Base-by-base conservation (phyloP, 345 rosid species). In the Dimocarpus longan region DNA sequence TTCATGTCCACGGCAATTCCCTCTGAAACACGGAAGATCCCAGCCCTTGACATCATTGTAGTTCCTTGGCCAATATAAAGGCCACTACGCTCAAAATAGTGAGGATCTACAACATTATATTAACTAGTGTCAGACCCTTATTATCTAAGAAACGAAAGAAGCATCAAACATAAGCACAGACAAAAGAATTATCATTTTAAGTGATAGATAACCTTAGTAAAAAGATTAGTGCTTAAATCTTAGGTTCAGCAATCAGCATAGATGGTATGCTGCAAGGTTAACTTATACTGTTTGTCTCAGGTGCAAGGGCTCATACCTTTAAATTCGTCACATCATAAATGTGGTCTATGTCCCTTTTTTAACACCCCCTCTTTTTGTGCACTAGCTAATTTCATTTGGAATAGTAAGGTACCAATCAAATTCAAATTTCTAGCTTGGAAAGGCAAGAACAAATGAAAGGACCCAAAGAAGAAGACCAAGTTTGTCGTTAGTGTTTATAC, bases 51-150 rank as follows among this genome's bases (percentile, higher is more conserved):
- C 89, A 96, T 85, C 91, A 85, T 89, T 75, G 95, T 44, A 75
- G 79, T 91, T 81, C 99, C 99, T 92, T 90, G 95, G 77, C 98
- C 98, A 81, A 96, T 91, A 85, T 93, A 96, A 68, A 96, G 85
- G 80, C 95, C 94, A 78, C 85, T 82, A 83, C 97, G 90, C 83
- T 94, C 93, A 77, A 70, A 77, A 76, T 91, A 85, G 86, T 82
- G 87, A 60, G 97, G 97, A 91, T 94, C 98, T 96, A 86, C 83
- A 86, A 73, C 70, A 68, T 81, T 70, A 82, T 66, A 44, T 80
- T 18, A 76, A 74, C 60, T 76, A 70, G 64, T 78, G 81, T 81
- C 85, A 85, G 78, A 76, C 59, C 39, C 26, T 24, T 65, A 37
- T 42, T 59, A 60, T 74, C 65, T 68, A 76, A 76, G 39, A 71